These are phyloP conservation scores for Serendipita sp. DNA, from an alignment of 768 basidiomycete genomes.

Conservation along the genomic window DNA sequence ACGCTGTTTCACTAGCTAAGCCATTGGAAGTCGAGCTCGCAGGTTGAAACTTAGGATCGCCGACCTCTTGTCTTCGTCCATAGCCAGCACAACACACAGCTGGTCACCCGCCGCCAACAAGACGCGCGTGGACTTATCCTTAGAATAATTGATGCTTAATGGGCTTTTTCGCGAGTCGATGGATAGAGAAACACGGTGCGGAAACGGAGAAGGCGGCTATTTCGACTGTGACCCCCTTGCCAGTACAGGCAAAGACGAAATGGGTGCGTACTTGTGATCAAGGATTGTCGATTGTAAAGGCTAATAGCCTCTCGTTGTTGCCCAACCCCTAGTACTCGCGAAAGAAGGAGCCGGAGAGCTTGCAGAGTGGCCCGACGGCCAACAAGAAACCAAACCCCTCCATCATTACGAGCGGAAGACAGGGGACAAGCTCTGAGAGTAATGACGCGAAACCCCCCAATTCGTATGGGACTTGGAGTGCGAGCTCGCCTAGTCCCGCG, in stretches of 20 bases:
- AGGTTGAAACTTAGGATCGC: too few species aligned
- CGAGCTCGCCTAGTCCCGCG: background rate
- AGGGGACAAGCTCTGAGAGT: too few species aligned
- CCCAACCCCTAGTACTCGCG: background rate
- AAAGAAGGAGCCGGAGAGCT: background rate
- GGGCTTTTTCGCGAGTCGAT: slow-evolving; percentile 3
- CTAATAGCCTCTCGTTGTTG: background rate
- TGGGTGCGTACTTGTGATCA: background rate
- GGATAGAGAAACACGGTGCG: slow-evolving; percentile 7
- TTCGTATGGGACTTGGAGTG: background rate
- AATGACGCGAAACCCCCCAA: background rate
- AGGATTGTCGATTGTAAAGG: background rate
- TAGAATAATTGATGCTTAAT: background rate
- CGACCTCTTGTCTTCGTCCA: too few species aligned
- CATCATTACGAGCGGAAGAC: too few species aligned
- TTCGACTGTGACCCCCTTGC: background rate
- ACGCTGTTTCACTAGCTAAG: too few species aligned
- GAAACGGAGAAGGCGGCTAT: slow-evolving; percentile 3
- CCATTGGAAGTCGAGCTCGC: too few species aligned
- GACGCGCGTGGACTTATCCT: too few species aligned
- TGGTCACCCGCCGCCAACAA: too few species aligned
- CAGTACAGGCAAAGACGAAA: background rate
- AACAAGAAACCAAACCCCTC: too few species aligned
- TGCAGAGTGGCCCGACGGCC: background rate
- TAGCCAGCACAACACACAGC: too few species aligned